Evolutionary conservation across 768 basidiomycete genomes (phyloP).

Genomic region (Tylopilus intermedius): DNA sequence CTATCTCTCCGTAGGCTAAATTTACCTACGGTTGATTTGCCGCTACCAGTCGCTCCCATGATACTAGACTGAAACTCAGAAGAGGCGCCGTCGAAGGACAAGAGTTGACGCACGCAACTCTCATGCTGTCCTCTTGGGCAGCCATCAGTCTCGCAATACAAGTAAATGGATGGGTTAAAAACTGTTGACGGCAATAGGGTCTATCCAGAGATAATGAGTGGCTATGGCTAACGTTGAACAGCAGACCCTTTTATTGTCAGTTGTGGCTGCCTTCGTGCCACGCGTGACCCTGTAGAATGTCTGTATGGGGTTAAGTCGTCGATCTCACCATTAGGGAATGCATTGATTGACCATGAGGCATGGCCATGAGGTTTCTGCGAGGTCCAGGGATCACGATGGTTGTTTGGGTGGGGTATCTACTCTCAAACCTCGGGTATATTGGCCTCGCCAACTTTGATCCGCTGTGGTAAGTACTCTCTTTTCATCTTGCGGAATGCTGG

Average conservation of each 20-base stretch:
- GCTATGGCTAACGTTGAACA: background rate
- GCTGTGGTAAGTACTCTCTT: background rate
- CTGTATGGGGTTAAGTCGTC: background rate
- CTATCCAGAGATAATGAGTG: background rate
- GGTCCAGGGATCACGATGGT: background rate
- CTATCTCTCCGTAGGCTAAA: background rate
- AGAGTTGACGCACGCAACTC: conserved; percentile 16
- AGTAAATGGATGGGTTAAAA: background rate
- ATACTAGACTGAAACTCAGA: conserved; percentile 12
- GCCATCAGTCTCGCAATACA: conserved; percentile 7
- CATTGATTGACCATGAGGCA: conserved; percentile 9
- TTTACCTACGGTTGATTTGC: conserved; percentile 21
- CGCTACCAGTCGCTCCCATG: conserved; percentile 24
- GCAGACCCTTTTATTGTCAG: conserved; percentile 3
- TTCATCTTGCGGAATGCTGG: background rate
- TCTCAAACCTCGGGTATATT: background rate
- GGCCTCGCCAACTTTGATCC: background rate
- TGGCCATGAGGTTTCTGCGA: conserved; percentile 11
- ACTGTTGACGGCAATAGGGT: background rate
- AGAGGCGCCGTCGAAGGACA: background rate
- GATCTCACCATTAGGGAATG: background rate
- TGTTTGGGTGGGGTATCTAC: background rate
- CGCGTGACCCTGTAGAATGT: background rate
- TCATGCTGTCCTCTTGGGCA: conserved; percentile 8
- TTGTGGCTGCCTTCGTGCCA: background rate